Conservation (phyloP, 2,329 filamentous ascomycete species). For the Fusarium mexicanum region DNA sequence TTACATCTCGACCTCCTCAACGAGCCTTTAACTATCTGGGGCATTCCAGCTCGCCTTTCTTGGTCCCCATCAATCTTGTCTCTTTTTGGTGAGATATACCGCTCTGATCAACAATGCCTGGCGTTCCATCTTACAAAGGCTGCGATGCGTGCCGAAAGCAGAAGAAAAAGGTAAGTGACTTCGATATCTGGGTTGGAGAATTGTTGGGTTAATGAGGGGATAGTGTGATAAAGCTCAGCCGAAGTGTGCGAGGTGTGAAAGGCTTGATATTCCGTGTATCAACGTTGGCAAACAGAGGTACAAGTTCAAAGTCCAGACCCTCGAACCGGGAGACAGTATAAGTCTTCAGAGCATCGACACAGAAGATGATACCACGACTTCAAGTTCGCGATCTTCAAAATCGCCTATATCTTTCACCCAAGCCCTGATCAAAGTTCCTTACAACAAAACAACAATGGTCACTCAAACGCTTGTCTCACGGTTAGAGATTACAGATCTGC, state of each 20-base stretch:
- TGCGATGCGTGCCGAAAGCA: slow-evolving; percentile 62
- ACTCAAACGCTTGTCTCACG: slow-evolving; percentile 42
- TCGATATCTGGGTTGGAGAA: neutral
- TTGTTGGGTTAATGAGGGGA: neutral
- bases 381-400: neutral
- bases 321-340: slow-evolving; percentile 8
- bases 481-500: slow-evolving; percentile 53
- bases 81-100: slow-evolving; percentile 35
- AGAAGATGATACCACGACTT: slow-evolving; percentile 8
- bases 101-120: slow-evolving; percentile 56
- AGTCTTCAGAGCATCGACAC: slow-evolving; percentile 1
- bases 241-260: slow-evolving; percentile 56
- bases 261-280: slow-evolving; percentile 55
- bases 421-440: slow-evolving; percentile 37
- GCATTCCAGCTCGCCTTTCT: neutral
- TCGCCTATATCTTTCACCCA: slow-evolving; percentile 1
- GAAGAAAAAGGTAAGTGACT: slow-evolving; percentile 60
- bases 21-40: slow-evolving; percentile 12
- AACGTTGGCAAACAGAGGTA: slow-evolving; percentile 58
- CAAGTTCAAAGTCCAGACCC: slow-evolving; percentile 57
- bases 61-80: slow-evolving; percentile 6
- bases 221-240: slow-evolving; percentile 59
- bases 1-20: neutral
- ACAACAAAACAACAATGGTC: slow-evolving; percentile 44
- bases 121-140: slow-evolving; percentile 60